Conservation (phyloP, 345 rosid species). For the Microcos paniculata region DNA sequence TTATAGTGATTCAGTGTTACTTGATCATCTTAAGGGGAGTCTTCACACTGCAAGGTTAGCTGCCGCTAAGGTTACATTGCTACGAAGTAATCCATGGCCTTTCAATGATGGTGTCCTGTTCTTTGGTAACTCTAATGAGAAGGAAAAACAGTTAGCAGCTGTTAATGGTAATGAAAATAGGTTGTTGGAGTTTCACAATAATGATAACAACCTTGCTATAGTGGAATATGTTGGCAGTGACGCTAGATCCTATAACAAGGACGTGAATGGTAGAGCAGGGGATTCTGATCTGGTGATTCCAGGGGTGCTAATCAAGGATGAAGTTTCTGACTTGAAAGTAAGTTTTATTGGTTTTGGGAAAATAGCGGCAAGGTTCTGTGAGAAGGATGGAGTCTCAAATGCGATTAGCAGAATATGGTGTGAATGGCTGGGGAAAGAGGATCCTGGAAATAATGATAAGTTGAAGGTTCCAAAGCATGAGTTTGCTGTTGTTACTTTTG, state of each 20-base stretch:
- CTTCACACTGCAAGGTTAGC: constrained; percentile 71
- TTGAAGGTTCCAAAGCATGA: constrained; percentile 51
- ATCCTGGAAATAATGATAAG: constrained; percentile 32
- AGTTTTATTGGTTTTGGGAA: constrained; percentile 54
- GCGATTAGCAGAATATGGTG: constrained; percentile 77
- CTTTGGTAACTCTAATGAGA: constrained; percentile 52
- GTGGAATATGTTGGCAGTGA: constrained; percentile 44
- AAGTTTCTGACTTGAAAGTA: constrained; percentile 55
- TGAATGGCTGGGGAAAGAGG: constrained; percentile 74
- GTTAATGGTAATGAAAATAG: constrained; percentile 20
- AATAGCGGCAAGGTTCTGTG: constrained; percentile 56
- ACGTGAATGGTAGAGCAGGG: constrained; percentile 19
- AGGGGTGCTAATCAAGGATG: constrained; percentile 55
- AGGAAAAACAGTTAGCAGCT: constrained; percentile 26
- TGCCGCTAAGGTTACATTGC: constrained; percentile 70
- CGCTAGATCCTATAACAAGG: constrained; percentile 19
- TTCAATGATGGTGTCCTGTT: constrained; percentile 82
- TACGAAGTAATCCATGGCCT: constrained; percentile 85
- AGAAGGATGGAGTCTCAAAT: constrained; percentile 38
- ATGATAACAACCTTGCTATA: constrained; percentile 46
- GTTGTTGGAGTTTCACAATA: constrained; percentile 31
- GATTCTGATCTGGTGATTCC: constrained; percentile 44
- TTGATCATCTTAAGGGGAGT: constrained; percentile 74
- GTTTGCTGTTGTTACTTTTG: constrained; percentile 67
- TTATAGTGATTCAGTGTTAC: constrained; percentile 69